phyloP scores from a whole-genome alignment of 2,329 filamentous ascomycete species.

The Zarea fungicola region DNA sequence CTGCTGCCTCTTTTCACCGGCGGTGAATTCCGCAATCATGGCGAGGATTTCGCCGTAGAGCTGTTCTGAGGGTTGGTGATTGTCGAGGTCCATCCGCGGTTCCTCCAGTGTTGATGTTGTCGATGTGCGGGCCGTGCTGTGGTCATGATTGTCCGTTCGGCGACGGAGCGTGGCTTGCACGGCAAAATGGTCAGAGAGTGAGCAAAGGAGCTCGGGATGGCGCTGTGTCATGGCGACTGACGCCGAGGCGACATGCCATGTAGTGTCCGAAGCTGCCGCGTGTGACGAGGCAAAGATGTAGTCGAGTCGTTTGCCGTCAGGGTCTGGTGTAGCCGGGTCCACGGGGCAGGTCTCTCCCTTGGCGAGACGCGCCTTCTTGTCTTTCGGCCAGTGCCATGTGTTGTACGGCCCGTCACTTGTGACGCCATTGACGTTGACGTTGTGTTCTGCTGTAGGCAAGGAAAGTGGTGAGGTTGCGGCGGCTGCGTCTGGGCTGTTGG shows the following conservation, averaged over 20 bases:
- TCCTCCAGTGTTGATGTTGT: constrained; percentile 12
- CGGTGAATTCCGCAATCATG: constrained; percentile 55
- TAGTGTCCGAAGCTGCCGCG: constrained; percentile 19
- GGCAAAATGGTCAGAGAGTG: constrained; percentile 91
- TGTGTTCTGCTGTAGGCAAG: constrained; percentile 75
- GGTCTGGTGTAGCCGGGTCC: constrained; percentile 62
- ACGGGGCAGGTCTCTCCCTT: constrained; percentile 53
- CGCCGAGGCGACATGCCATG: constrained; percentile 66
- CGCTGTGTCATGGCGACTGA: constrained; percentile 75
- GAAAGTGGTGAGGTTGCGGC: constrained; percentile 60
- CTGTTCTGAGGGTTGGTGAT: constrained; percentile 16
- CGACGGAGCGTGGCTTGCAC: constrained; percentile 69
- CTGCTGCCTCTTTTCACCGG: constrained; percentile 67
- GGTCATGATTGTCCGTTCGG: constrained; percentile 18
- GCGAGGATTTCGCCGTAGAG: constrained; percentile 2
- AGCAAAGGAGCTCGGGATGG: constrained; percentile 76
- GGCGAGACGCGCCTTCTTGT: constrained; percentile 60
- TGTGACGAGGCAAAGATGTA: constrained; percentile 75
- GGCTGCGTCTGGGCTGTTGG: constrained; percentile 59
- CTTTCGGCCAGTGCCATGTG: constrained; percentile 86
- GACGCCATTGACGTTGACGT: constrained; percentile 73
- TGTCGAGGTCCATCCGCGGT: constrained; percentile 5
- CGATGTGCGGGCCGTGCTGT: not conserved
- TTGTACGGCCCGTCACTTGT: constrained; percentile 85
- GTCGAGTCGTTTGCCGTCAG: constrained; percentile 79